Percentiles rank a stretch among this genome's conserved stretches.
These are phyloP conservation scores for Ensete ventricosum DNA, from an alignment of 176 grass and related monocot genomes.

Conservation along the genomic window DNA sequence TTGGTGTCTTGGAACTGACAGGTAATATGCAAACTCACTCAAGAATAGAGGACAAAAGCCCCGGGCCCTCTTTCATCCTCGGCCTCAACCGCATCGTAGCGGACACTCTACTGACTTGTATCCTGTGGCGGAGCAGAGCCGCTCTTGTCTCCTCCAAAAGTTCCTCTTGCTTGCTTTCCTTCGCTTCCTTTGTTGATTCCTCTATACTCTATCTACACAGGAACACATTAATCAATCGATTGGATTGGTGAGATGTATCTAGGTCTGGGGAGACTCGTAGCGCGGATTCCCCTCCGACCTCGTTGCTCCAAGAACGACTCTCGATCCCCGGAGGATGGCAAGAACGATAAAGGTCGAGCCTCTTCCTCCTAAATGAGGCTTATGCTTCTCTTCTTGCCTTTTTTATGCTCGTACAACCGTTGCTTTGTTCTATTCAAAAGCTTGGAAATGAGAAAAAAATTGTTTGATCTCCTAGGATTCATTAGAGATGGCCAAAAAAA, in stretches of 20 bases:
- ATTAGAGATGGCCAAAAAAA: not conserved
- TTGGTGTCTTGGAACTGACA: too few relatives aligned
- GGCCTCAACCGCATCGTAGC: not conserved
- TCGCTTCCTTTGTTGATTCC: not conserved
- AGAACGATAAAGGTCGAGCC: slow-evolving; percentile 47
- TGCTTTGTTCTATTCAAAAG: not conserved
- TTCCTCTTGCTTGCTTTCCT: not conserved
- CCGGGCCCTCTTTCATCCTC: not conserved
- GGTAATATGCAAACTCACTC: too few relatives aligned
- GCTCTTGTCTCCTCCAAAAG: not conserved
- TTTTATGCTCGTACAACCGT: too few relatives aligned
- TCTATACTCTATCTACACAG: not conserved
- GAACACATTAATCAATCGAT: not conserved
- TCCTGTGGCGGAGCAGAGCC: not conserved
- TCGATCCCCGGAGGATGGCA: slow-evolving; percentile 36
- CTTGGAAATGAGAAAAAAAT: not conserved
- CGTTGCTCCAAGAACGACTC: slow-evolving; percentile 54
- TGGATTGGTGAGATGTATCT: slow-evolving; percentile 25
- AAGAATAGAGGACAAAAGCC: not conserved
- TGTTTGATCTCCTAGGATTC: not conserved
- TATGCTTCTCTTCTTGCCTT: not conserved
- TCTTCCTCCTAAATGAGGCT: not conserved
- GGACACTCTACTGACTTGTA: not conserved
- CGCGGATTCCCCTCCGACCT: slow-evolving; percentile 33
- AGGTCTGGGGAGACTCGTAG: slow-evolving; percentile 35